Conservation (phyloP, 1,139 yeast species). For the Diutina rugosa region DNA sequence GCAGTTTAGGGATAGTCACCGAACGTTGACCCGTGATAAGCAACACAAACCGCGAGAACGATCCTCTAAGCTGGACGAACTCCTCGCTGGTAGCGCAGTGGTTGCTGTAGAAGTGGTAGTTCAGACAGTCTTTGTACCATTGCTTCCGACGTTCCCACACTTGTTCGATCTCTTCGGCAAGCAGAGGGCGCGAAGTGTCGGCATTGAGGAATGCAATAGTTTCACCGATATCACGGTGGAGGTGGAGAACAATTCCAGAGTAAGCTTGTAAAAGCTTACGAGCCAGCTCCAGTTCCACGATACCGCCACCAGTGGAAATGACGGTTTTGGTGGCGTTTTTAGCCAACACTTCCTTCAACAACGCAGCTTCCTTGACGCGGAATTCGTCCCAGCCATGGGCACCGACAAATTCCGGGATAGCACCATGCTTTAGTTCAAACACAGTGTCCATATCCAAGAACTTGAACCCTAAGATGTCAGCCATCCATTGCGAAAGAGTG, state of each 20-base stretch:
- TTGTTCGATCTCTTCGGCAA: constrained; percentile 57
- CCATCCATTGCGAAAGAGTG: constrained; percentile 73
- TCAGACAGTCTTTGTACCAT: constrained; percentile 75
- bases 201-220: constrained; percentile 60
- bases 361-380: constrained; percentile 52
- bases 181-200: constrained; percentile 85
- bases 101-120: constrained; percentile 64
- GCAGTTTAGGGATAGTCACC: constrained; percentile 35
- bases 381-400: constrained; percentile 78
- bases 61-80: constrained; percentile 41
- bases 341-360: constrained; percentile 40
- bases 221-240: constrained; percentile 78
- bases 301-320: constrained; percentile 93
- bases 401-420: constrained; percentile 57
- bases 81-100: constrained; percentile 49
- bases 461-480: constrained; percentile 56
- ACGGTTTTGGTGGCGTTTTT: constrained; percentile 46
- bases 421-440: constrained; percentile 45
- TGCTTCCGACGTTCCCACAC: constrained; percentile 78
- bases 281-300: constrained; percentile 68
- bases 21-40: constrained; percentile 49
- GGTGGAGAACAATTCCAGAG: constrained; percentile 76
- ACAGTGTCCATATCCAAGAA: constrained; percentile 68
- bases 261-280: constrained; percentile 49
- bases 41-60: constrained; percentile 46